phyloP scores from a whole-genome alignment of 805 yeast genomes.

The Metschnikowia lunata region DNA sequence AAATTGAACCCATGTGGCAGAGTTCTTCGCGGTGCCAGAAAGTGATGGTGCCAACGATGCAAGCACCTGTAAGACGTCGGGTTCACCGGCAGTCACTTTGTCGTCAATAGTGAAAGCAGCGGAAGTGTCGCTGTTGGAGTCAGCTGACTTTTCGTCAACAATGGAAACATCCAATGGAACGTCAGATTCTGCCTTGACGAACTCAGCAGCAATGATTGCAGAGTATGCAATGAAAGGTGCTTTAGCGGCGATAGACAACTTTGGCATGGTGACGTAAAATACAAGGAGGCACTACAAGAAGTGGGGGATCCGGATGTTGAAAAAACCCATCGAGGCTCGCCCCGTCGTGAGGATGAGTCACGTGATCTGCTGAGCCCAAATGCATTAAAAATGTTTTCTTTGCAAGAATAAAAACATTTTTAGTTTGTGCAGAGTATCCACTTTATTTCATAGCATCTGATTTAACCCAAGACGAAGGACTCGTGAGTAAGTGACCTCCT shows the following conservation, averaged over 20 bases:
- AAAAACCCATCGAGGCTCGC: not conserved
- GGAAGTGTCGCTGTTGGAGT: slow-evolving; percentile 42
- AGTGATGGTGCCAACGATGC: slow-evolving; percentile 50
- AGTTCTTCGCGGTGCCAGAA: slow-evolving; percentile 16
- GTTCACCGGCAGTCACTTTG: slow-evolving; percentile 37
- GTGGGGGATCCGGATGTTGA: too few relatives aligned
- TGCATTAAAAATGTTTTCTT: too few relatives aligned
- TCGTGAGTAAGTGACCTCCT: too few relatives aligned
- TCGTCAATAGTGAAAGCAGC: slow-evolving; percentile 45
- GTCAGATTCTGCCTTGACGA: slow-evolving; percentile 51
- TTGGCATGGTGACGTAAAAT: slow-evolving; percentile 28
- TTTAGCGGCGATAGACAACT: slow-evolving; percentile 74
- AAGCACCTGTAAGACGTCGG: slow-evolving; percentile 45
- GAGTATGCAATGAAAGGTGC: slow-evolving; percentile 81
- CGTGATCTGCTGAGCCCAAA: too few relatives aligned
- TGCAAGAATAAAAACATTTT: too few relatives aligned
- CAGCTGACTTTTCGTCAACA: slow-evolving; percentile 61
- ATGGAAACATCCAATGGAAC: slow-evolving; percentile 56
- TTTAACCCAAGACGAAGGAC: too few relatives aligned
- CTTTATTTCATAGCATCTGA: too few relatives aligned
- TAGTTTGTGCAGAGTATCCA: too few relatives aligned
- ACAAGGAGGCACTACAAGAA: too few relatives aligned
- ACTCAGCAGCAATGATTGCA: slow-evolving; percentile 70
- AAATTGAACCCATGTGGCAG: slow-evolving; percentile 59
- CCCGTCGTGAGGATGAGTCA: too few relatives aligned